Conservation (phyloP, 768 basidiomycete genomes). For the Auriculariales sp. region DNA sequence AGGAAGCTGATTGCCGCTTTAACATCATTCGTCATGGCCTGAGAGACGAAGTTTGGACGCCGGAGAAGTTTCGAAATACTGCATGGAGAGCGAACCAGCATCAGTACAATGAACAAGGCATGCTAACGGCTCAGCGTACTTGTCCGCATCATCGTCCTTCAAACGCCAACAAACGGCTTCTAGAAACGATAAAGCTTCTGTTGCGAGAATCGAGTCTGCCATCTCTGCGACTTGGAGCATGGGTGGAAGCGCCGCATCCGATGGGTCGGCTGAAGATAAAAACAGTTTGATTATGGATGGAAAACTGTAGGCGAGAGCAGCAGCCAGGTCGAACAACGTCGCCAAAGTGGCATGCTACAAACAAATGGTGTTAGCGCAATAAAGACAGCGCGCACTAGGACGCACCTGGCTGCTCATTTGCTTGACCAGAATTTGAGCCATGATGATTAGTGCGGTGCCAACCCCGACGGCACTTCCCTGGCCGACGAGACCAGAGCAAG, state of each 20-base stretch:
- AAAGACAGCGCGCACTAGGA: too few species aligned
- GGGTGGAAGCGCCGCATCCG: background rate
- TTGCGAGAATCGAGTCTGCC: conserved; percentile 17
- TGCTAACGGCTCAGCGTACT: conserved; percentile 12
- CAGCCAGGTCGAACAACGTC: conserved; percentile 39
- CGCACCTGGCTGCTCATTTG: too few species aligned
- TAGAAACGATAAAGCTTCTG: conserved; percentile 31
- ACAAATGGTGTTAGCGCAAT: too few species aligned
- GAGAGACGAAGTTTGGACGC: too few species aligned
- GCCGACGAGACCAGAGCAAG: background rate
- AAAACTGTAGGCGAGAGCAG: conserved; percentile 28
- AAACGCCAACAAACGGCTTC: conserved; percentile 38
- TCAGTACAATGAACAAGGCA: too few species aligned
- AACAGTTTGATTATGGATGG: conserved; percentile 28
- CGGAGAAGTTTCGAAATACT: too few species aligned
- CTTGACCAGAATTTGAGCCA: conserved; percentile 12
- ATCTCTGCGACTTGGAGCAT: background rate
- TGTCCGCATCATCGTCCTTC: conserved; percentile 26
- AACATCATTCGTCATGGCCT: too few species aligned
- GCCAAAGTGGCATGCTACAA: conserved; percentile 30
- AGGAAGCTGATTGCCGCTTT: too few species aligned
- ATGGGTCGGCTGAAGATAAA: conserved; percentile 16
- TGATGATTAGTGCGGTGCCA: conserved; percentile 7
- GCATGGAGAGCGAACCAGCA: too few species aligned
- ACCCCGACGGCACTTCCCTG: background rate